phyloP scores from a whole-genome alignment of 306 rosid species.

The Pachyrhizus erosus region DNA sequence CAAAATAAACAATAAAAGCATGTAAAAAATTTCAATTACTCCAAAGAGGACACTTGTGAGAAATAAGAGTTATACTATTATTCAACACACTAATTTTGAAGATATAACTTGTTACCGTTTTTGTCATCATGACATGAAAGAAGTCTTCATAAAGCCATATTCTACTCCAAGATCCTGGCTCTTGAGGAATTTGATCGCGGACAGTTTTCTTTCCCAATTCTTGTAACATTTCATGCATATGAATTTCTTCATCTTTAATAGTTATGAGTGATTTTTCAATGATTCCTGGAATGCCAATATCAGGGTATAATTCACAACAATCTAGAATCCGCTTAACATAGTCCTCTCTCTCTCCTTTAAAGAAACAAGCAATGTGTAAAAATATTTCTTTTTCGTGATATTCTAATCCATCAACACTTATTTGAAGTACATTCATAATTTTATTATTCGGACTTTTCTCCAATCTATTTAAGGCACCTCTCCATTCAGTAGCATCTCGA shows the following conservation, averaged over 20 bases:
- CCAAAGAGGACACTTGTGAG: too few species aligned
- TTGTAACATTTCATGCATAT: conserved; percentile 37
- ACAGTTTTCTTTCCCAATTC: too few species aligned
- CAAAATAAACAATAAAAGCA: neutral
- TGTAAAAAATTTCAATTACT: neutral
- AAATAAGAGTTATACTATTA: too few species aligned
- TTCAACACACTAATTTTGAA: neutral
- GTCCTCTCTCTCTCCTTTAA: too few species aligned
- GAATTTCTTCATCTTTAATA: conserved; percentile 30
- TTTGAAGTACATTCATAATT: conserved; percentile 15
- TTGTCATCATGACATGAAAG: neutral
- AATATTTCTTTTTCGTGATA: too few species aligned
- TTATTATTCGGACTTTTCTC: neutral
- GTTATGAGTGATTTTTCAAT: conserved; percentile 34
- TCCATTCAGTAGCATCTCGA: conserved; percentile 26
- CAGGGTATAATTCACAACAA: conserved; percentile 21
- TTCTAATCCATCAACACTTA: too few species aligned
- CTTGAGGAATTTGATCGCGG: neutral
- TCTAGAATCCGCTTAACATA: too few species aligned
- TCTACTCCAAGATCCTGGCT: conserved; percentile 35
- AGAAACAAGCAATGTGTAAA: too few species aligned
- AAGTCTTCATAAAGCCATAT: conserved; percentile 31
- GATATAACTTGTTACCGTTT: neutral
- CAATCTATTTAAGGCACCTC: conserved; percentile 1
- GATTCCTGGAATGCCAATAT: conserved; percentile 1